Evolutionary conservation across 176 grass and related monocot genomes (phyloP).

Genomic region (Microstegium vimineum): DNA sequence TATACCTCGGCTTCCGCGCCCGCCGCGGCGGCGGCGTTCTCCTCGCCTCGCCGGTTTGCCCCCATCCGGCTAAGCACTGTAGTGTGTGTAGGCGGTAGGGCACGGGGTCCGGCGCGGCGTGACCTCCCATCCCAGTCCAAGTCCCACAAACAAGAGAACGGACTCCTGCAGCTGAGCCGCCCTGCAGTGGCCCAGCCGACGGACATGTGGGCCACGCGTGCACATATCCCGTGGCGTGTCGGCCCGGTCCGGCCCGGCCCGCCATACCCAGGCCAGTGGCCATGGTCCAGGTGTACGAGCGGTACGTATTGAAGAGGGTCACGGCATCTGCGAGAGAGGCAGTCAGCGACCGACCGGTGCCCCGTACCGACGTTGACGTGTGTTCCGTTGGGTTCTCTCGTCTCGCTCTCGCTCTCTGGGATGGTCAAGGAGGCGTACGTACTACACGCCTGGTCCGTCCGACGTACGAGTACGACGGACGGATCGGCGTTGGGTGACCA

Average conservation of each 20-base stretch:
- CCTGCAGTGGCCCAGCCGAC: neutral
- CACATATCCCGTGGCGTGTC: neutral
- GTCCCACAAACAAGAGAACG: no score
- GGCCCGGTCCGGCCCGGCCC: no score
- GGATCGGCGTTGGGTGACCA: slow-evolving; percentile 3
- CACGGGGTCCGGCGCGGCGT: no score
- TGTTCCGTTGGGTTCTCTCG: neutral
- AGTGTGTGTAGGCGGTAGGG: no score
- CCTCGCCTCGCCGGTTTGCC: neutral
- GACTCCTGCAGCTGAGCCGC: neutral
- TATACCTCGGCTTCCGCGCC: neutral
- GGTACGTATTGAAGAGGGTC: neutral
- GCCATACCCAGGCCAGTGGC: no score
- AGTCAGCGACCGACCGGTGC: neutral
- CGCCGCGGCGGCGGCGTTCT: no score
- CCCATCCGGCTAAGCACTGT: no score
- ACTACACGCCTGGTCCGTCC: neutral
- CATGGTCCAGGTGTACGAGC: neutral
- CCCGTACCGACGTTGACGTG: slow-evolving; percentile 10
- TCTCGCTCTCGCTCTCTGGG: neutral
- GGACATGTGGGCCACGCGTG: neutral
- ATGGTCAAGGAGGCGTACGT: slow-evolving; percentile 3
- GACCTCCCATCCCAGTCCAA: no score
- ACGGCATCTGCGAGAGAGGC: neutral
- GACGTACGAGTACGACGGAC: neutral